Percentiles rank a stretch among this genome's conserved stretches.
phyloP scores from a whole-genome alignment of 805 yeast genomes.

The Jamesozyma hellenica region DNA sequence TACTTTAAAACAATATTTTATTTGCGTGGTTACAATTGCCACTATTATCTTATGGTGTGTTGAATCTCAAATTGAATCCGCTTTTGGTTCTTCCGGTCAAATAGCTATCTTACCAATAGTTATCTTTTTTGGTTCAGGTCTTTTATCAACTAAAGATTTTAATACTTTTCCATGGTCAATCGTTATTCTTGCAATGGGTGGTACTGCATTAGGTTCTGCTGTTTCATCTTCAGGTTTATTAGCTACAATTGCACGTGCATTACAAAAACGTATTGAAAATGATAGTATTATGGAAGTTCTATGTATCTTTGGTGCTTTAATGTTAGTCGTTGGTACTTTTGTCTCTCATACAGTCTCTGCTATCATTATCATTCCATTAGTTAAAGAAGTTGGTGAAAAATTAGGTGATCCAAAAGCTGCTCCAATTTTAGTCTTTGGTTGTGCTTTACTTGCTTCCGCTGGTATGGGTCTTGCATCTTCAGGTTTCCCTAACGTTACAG shows the following conservation, averaged over 20 bases:
- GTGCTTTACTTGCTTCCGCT: constrained; percentile 66
- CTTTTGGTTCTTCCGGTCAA: constrained; percentile 87
- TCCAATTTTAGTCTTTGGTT: constrained; percentile 32
- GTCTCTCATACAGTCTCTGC: constrained; percentile 97
- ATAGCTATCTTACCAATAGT: constrained; percentile 81
- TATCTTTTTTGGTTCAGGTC: constrained; percentile 80
- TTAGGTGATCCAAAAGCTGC: constrained; percentile 65
- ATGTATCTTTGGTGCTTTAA: constrained; percentile 72
- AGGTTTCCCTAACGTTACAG: constrained; percentile 98
- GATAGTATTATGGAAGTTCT: constrained; percentile 58
- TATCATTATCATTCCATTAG: constrained; percentile 79
- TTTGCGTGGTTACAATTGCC: constrained; percentile 52
- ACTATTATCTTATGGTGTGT: constrained; percentile 90
- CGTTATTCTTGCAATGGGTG: constrained; percentile 94
- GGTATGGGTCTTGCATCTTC: constrained; percentile 98
- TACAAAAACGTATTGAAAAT: constrained; percentile 56
- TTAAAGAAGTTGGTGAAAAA: constrained; percentile 72
- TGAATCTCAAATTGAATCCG: constrained; percentile 55
- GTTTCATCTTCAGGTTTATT: constrained; percentile 86
- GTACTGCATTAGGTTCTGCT: constrained; percentile 87
- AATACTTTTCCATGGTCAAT: constrained; percentile 95
- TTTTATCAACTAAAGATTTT: constrained; percentile 74
- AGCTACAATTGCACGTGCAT: constrained; percentile 59
- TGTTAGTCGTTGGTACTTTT: constrained; percentile 82
- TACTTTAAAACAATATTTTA: constrained; percentile 62